Evolutionary conservation across 495 filamentous ascomycete species (phyloP).

Genomic region (Chlorociboria aeruginascens): DNA sequence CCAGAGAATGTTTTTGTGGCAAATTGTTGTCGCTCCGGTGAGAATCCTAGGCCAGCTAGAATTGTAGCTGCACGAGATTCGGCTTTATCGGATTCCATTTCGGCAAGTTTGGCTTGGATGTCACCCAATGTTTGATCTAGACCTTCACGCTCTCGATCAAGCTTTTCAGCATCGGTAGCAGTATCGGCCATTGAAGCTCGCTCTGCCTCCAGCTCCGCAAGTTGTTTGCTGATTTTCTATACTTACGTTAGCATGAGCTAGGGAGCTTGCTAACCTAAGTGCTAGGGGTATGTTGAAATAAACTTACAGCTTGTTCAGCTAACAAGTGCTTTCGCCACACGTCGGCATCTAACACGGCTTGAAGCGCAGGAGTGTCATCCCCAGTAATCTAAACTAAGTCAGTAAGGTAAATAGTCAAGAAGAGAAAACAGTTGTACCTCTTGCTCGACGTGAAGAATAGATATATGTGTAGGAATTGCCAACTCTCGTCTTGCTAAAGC

Average conservation of each 20-base stretch:
- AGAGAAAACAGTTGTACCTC: conserved; percentile 44
- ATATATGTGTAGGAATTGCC: conserved; percentile 89
- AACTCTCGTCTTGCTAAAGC: conserved; percentile 90
- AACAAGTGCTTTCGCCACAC: conserved; percentile 97
- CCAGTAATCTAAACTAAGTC: conserved; percentile 58
- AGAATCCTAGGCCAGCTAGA: conserved; percentile 94
- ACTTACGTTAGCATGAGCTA: background rate
- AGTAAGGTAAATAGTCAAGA: background rate
- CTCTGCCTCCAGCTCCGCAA: conserved; percentile 70
- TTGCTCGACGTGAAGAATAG: conserved; percentile 97
- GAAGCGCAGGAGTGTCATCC: conserved; percentile 89
- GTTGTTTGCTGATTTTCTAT: conserved; percentile 71
- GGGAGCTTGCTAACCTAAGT: background rate
- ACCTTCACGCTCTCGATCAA: conserved; percentile 81
- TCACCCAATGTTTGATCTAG: conserved; percentile 81
- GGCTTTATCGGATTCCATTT: conserved; percentile 99
- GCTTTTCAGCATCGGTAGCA: conserved; percentile 66
- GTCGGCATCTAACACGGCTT: conserved; percentile 95
- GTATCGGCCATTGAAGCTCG: conserved; percentile 74
- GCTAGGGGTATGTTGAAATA: no score
- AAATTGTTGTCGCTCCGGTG: conserved; percentile 79
- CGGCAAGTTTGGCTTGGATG: conserved; percentile 81
- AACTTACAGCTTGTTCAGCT: conserved; percentile 69
- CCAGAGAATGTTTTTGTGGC: conserved; percentile 97
- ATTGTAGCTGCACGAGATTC: conserved; percentile 93